These are phyloP conservation scores for Eimeria brunetti DNA, from an alignment of 169 alveolate species.

Conservation along the genomic window DNA sequence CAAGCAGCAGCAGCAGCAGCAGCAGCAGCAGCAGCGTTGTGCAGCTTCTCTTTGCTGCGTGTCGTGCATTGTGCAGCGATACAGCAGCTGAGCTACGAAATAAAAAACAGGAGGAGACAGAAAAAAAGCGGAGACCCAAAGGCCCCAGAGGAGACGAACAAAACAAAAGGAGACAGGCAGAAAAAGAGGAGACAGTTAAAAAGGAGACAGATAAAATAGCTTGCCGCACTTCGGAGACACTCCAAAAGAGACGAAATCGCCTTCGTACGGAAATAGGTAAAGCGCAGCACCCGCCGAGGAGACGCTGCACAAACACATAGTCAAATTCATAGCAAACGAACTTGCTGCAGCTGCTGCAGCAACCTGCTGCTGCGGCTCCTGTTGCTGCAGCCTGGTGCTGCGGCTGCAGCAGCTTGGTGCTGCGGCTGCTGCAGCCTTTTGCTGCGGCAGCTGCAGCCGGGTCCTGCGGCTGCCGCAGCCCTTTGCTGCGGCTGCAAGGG, in stretches of 20 bases:
- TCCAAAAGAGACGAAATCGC: constrained; percentile 41
- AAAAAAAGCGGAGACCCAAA: background rate
- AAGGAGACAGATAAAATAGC: no score
- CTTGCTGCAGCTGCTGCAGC: background rate
- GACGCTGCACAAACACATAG: constrained; percentile 33
- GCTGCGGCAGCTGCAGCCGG: no score
- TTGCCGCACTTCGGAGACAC: constrained; percentile 45
- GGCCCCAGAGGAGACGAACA: background rate
- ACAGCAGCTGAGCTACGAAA: no score
- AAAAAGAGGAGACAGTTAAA: background rate
- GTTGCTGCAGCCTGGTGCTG: background rate
- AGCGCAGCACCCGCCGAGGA: constrained; percentile 67
- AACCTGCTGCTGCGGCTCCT: background rate
- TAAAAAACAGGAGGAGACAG: background rate
- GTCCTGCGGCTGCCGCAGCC: background rate
- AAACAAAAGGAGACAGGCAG: background rate
- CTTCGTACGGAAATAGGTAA: constrained; percentile 69
- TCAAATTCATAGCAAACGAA: background rate
- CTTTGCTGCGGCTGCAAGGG: no score
- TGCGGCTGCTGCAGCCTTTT: background rate
- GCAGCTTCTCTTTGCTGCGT: background rate
- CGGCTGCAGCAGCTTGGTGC: background rate
- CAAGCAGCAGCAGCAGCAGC: no score
- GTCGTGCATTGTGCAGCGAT: no score
- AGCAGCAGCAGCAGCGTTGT: background rate